Base-by-base conservation (phyloP, 2,329 filamentous ascomycete genomes). In the Colletotrichum echinochloae region DNA sequence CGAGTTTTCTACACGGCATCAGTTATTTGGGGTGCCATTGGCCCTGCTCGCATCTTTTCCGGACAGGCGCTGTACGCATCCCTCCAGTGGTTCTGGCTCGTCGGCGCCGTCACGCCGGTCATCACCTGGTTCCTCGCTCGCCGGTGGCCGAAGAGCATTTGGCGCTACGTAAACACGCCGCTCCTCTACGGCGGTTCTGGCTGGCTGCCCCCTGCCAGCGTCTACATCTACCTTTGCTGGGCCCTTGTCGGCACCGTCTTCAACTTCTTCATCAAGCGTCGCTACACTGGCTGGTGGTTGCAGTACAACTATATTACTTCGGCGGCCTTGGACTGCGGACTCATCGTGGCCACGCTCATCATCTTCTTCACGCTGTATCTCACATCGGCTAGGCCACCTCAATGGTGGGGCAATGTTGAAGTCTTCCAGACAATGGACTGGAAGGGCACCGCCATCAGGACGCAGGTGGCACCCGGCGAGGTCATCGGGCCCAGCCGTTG, bases 261-360 rank as follows among this genome's bases (percentile, higher is more conserved):
- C 82, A 92, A 93, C 80, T 91, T 87, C 75, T 89, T 85, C 74
- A 87, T 94, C 77, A 88, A 88, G 77, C 85, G 89, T 68, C 85
- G 87, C 72, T 91, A 87, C 80, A 87, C 85, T 5, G 91, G 90
- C 41, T 94, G 91, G 92, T 94, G 92, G 92, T 83, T 91, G 79
- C 89, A 91, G 78, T 94, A 93, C 82, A 94, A 94, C 82, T 94
- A 94, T 78, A 86, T 93, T 76, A 89, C 90, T 0, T 92, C 91
- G 26, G 91, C 91, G 0, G 92, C 89, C 1, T 82, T 94, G 46
- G 92, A 94, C 78, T 88, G 87, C 59, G 91, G 91, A 6, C 84
- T 93, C 6, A 88, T 90, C 16, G 78, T 93, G 26, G 87, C 86
- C 41, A 91, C 90, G 0, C 86, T 94, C 44, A 78, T 94, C 67